phyloP scores from a whole-genome alignment of 2,329 filamentous ascomycete species.

The Aaosphaeria pasadenensis region DNA sequence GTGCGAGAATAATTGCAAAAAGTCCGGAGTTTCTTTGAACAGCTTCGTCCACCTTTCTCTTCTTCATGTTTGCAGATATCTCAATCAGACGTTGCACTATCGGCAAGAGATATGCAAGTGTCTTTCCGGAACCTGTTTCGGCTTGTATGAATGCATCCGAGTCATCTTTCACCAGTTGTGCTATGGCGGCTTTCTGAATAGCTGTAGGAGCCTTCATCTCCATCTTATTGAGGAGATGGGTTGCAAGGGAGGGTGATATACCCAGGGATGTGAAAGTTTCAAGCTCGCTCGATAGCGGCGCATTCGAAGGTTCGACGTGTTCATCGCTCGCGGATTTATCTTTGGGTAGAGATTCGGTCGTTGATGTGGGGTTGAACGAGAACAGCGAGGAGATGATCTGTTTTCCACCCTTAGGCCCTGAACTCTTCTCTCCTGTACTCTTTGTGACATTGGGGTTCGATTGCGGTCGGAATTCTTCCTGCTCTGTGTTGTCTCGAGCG shows the following conservation, averaged over 20 bases:
- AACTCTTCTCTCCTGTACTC: slow-evolving; percentile 33
- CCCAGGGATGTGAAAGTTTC: slow-evolving; percentile 85
- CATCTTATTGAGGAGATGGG: slow-evolving; percentile 81
- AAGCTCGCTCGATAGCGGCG: slow-evolving; percentile 77
- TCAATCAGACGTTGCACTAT: slow-evolving; percentile 85
- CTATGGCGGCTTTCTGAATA: slow-evolving; percentile 87
- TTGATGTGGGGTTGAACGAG: slow-evolving; percentile 78
- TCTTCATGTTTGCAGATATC: slow-evolving; percentile 57
- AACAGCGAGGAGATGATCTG: slow-evolving; percentile 89
- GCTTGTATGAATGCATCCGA: slow-evolving; percentile 95
- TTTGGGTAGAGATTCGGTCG: slow-evolving; percentile 56
- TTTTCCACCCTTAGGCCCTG: slow-evolving; percentile 40
- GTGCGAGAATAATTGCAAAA: slow-evolving; percentile 91
- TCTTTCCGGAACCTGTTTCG: slow-evolving; percentile 96
- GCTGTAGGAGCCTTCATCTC: slow-evolving; percentile 86
- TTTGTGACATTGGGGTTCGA: slow-evolving; percentile 22
- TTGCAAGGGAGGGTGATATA: slow-evolving; percentile 74
- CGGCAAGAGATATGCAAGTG: slow-evolving; percentile 89
- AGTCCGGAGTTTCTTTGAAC: slow-evolving; percentile 83
- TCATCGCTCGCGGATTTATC: slow-evolving; percentile 39
- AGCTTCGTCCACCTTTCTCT: slow-evolving; percentile 38
- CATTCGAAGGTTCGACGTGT: slow-evolving; percentile 77
- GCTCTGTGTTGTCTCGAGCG: slow-evolving; percentile 11
- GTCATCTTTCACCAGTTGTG: slow-evolving; percentile 74
- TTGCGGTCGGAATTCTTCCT: slow-evolving; percentile 26